Evolutionary conservation across 108 stramenopile species (phyloP), one percentile per base, ranked within the genome.

Genomic region (Cyclotella cryptica): DNA sequence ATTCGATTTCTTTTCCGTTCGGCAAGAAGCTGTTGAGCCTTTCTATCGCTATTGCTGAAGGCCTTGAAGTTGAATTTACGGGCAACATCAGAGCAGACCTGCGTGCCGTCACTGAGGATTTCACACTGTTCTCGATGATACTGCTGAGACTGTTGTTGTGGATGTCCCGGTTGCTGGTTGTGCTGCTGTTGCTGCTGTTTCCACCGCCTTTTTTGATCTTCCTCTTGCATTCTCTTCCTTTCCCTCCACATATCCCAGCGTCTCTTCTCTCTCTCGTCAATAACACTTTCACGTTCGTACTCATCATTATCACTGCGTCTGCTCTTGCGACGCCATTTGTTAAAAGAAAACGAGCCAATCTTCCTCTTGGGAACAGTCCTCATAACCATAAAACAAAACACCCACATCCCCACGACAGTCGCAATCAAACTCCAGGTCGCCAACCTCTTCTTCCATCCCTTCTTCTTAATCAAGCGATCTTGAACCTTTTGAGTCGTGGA

Each of bases 401-500:
- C 43, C 66, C 66, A 81, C 68, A 69, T 74, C 24, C 80, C 80
- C 46, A 81, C 24, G 3, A 81, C 73, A 40, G 61, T 69, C 19
- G 66, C 72, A 27, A 81, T 81, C 73, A 81, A 55, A 65, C 73
- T 81, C 80, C 80, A 81, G 22, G 80, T 74, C 11, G 68, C 80
- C 28, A 81, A 27, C 18, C 45, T 46, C 42, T 81, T 81, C 73
- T 81, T 81, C 80, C 80, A 81, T 18, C 80, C 81, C 44, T 72
- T 72, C 12, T 78, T 72, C 43, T 71, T 81, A 14, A 51, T 39
- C 42, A 87, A 62, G 53, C 90, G 89, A 15, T 83, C 57, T 57
- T 79, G 60, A 1, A 91, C 89, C 66, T 86, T 74, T 68, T 84
- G 54, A 11, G 90, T 75, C 30, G 88, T 80, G n/a, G 78, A 27